phyloP scores from a whole-genome alignment of 352 stramenopile genomes.

The Globisporangium irregulare region DNA sequence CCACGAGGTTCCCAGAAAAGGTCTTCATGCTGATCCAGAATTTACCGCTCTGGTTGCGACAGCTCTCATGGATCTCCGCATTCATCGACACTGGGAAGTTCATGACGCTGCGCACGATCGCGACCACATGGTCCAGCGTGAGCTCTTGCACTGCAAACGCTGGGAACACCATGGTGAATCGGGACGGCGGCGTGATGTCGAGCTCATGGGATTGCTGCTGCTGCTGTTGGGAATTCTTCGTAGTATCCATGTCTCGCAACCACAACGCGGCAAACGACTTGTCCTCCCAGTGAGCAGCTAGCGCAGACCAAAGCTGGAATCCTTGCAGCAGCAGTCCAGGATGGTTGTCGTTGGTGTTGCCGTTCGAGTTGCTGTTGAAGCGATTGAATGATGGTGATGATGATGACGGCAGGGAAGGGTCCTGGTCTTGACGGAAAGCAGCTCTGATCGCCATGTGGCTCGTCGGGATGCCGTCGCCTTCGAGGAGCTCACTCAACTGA shows the following conservation, averaged over 20 bases:
- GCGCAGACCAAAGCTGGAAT: conserved; percentile 37
- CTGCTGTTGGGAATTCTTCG: background rate
- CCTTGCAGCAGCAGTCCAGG: conserved; percentile 20
- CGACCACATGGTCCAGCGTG: conserved; percentile 30
- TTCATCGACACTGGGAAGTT: conserved; percentile 21
- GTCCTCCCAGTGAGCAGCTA: conserved; percentile 30
- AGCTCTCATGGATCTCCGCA: conserved; percentile 28
- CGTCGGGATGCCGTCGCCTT: conserved; percentile 23
- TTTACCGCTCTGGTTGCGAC: conserved; percentile 40
- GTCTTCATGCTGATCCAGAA: conserved; percentile 48
- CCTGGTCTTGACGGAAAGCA: conserved; percentile 39
- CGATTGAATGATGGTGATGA: no score
- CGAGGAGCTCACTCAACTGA: conserved; percentile 33
- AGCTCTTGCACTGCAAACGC: conserved; percentile 17
- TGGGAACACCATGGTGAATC: conserved; percentile 20
- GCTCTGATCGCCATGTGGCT: conserved; percentile 35
- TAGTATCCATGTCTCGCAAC: conserved; percentile 9
- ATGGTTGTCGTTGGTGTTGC: background rate
- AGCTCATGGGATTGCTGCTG: conserved; percentile 1
- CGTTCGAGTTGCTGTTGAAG: background rate
- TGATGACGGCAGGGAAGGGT: conserved; percentile 19
- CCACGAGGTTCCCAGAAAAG: conserved; percentile 41
- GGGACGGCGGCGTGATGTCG: conserved; percentile 12
- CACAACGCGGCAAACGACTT: conserved; percentile 31
- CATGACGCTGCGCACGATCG: conserved; percentile 30